These are phyloP conservation scores for Neurospora tetrasperma DNA, from an alignment of 495 filamentous ascomycete species.

Conservation along the genomic window DNA sequence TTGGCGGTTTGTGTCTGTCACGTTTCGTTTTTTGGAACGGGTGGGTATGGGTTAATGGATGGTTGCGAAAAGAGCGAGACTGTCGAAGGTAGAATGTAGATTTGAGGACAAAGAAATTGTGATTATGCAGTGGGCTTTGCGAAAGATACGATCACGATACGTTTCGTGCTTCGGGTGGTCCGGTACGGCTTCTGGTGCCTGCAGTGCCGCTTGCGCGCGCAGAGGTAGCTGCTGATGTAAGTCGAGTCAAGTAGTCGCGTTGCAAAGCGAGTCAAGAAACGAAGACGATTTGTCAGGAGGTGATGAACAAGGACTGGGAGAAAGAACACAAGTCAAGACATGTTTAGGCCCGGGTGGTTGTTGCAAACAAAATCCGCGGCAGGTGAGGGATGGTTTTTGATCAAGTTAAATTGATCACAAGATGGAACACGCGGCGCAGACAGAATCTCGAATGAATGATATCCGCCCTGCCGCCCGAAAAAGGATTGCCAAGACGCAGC, in stretches of 20 bases:
- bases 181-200: neutral
- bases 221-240: neutral
- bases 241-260: neutral
- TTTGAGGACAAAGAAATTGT: neutral
- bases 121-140: neutral
- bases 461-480: neutral
- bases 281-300: neutral
- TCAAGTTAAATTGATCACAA: neutral
- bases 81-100: neutral
- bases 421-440: neutral
- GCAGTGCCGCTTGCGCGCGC: neutral
- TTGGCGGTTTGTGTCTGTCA: neutral
- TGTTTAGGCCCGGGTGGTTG: neutral
- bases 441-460: neutral
- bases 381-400: neutral
- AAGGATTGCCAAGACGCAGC: neutral
- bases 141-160: neutral
- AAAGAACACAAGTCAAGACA: neutral
- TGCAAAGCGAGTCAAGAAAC: neutral
- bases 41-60: neutral
- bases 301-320: neutral
- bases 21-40: neutral
- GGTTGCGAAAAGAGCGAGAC: neutral
- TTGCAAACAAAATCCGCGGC: neutral
- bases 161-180: neutral